Conservation (phyloP, 768 basidiomycete species). For the Psilocybe azurescens region DNA sequence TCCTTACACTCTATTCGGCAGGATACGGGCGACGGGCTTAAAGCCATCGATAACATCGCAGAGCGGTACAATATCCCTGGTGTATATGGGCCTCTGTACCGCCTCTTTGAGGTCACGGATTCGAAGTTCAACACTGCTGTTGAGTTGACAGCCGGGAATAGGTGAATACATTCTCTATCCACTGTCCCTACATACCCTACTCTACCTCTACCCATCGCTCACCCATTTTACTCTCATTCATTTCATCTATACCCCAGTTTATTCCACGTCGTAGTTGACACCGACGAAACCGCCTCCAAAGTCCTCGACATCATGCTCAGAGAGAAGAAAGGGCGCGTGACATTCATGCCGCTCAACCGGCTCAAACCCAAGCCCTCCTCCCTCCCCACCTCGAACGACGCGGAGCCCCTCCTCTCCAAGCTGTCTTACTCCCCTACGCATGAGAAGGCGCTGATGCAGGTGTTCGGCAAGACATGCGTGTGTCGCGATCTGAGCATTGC, state of each 20-base stretch:
- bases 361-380: conserved; percentile 77
- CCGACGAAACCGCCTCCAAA: conserved; percentile 89
- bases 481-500: conserved; percentile 92
- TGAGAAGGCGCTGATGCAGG: conserved; percentile 91
- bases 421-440: conserved; percentile 75
- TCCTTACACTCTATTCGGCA: conserved; percentile 30
- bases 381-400: conserved; percentile 68
- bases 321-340: conserved; percentile 93
- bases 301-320: conserved; percentile 94
- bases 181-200: not conserved
- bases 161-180: conserved; percentile 47
- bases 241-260: conserved; percentile 53
- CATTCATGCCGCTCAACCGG: conserved; percentile 98
- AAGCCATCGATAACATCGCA: conserved; percentile 85
- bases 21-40: conserved; percentile 91
- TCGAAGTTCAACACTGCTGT: conserved; percentile 89
- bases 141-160: conserved; percentile 95
- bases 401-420: conserved; percentile 83
- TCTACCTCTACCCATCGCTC: too few species aligned
- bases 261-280: conserved; percentile 98
- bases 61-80: conserved; percentile 77
- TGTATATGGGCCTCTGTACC: conserved; percentile 94
- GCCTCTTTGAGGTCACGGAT: conserved; percentile 90
- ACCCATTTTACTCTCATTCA: not conserved
- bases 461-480: conserved; percentile 97